A percentile compares a stretch with the other conserved stretches of the same genome.
These are phyloP conservation scores for Euphorbia peplus DNA, from an alignment of 345 rosid genomes.

Conservation along the genomic window DNA sequence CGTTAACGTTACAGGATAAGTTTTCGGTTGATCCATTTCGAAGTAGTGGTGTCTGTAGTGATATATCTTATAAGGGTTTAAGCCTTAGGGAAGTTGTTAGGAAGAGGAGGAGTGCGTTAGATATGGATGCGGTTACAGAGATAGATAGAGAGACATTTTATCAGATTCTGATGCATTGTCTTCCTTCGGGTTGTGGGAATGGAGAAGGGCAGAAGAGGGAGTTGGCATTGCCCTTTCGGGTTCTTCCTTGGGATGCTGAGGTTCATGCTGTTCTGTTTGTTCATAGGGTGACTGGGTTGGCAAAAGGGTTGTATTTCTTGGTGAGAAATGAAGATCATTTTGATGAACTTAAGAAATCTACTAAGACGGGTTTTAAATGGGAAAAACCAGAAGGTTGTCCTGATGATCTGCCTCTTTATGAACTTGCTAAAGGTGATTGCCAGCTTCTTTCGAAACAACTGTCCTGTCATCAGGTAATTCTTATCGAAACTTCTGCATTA, in stretches of 20 bases:
- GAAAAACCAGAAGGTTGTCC: constrained; percentile 80
- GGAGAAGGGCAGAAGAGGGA: constrained; percentile 53
- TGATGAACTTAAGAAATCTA: constrained; percentile 48
- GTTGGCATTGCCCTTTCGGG: constrained; percentile 68
- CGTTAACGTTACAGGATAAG: constrained; percentile 26
- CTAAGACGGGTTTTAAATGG: constrained; percentile 63
- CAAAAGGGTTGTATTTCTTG: constrained; percentile 75
- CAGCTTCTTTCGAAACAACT: constrained; percentile 58
- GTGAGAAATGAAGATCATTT: constrained; percentile 85
- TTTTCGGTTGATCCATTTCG: constrained; percentile 38
- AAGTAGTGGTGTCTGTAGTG: constrained; percentile 45
- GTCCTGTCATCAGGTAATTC: constrained; percentile 79
- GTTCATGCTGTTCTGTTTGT: constrained; percentile 87
- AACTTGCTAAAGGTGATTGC: constrained; percentile 57
- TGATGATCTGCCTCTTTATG: constrained; percentile 56
- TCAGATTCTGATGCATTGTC: constrained; percentile 82
- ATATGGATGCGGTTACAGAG: constrained; percentile 69
- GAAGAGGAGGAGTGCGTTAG: constrained; percentile 89
- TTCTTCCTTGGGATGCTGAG: constrained; percentile 82
- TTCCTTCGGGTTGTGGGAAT: constrained; percentile 60
- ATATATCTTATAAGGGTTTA: constrained; percentile 45
- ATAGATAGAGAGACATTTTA: constrained; percentile 63
- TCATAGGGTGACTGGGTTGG: constrained; percentile 66
- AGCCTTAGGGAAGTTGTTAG: constrained; percentile 55
- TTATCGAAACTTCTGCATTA: not conserved